These are phyloP conservation scores for Sungouiozyma intestinalis DNA, from an alignment of 805 yeast genomes.

Conservation along the genomic window DNA sequence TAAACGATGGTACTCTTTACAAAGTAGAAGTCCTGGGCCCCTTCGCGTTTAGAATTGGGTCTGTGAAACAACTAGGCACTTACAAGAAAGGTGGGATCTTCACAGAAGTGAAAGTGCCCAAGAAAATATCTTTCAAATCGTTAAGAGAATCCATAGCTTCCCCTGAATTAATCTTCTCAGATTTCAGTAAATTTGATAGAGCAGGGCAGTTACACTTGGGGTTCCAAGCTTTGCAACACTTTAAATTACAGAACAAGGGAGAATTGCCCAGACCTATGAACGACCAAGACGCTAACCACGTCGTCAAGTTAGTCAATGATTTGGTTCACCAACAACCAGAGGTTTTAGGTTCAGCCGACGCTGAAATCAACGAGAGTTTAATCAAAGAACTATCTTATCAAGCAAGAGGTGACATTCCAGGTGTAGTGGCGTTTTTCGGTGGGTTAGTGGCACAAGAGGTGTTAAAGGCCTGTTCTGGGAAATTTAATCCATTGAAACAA, in stretches of 20 bases:
- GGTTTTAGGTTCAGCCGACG: conserved; percentile 47
- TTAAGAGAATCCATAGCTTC: conserved; percentile 51
- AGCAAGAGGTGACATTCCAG: conserved; percentile 87
- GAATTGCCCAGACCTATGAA: conserved; percentile 68
- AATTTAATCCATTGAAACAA: conserved; percentile 88
- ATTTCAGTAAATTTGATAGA: conserved; percentile 89
- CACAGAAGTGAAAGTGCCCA: conserved; percentile 86
- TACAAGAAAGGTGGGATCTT: conserved; percentile 81
- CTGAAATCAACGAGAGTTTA: conserved; percentile 48
- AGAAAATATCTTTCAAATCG: conserved; percentile 48
- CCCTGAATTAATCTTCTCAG: conserved; percentile 77
- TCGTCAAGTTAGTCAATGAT: conserved; percentile 48
- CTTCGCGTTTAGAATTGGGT: conserved; percentile 71
- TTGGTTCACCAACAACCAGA: conserved; percentile 43
- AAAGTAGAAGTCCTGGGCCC: conserved; percentile 87
- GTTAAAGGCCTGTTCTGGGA: conserved; percentile 88
- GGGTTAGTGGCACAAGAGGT: conserved; percentile 96
- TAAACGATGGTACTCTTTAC: conserved; percentile 64
- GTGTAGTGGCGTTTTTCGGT: conserved; percentile 80
- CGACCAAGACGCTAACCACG: conserved; percentile 61
- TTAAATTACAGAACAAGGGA: conserved; percentile 51
- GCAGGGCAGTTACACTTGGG: conserved; percentile 87
- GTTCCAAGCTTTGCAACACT: conserved; percentile 78
- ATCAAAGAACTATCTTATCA: conserved; percentile 70
- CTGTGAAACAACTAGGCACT: conserved; percentile 44